phyloP scores from a whole-genome alignment of 805 yeast genomes.

The Candida montana region DNA sequence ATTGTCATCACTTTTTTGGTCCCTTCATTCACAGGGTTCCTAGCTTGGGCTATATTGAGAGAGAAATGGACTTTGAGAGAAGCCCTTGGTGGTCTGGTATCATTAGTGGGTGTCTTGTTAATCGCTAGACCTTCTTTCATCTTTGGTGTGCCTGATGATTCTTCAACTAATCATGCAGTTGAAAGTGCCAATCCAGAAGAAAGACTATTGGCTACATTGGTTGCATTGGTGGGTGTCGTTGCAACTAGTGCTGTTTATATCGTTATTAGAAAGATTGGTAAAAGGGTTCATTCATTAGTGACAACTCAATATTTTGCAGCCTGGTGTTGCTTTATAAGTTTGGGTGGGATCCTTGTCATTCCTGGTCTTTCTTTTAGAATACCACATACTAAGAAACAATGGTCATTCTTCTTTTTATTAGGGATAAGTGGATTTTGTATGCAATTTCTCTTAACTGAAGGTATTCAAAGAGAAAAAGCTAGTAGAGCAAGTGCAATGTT shows the following conservation, averaged over 20 bases:
- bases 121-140: slow-evolving; percentile 78
- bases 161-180: slow-evolving; percentile 28
- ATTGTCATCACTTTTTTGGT: slow-evolving; percentile 72
- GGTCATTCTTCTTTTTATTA: slow-evolving; percentile 55
- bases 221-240: slow-evolving; percentile 61
- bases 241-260: slow-evolving; percentile 71
- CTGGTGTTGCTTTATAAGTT: slow-evolving; percentile 49
- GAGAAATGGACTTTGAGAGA: slow-evolving; percentile 67
- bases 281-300: slow-evolving; percentile 71
- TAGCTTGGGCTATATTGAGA: slow-evolving; percentile 61
- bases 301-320: slow-evolving; percentile 75
- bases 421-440: slow-evolving; percentile 79
- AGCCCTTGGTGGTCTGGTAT: slow-evolving; percentile 59
- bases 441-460: slow-evolving; percentile 77
- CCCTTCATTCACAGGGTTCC: slow-evolving; percentile 70
- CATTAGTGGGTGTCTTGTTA: slow-evolving; percentile 70
- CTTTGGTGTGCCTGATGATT: slow-evolving; percentile 40
- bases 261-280: slow-evolving; percentile 69
- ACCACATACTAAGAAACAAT: slow-evolving; percentile 60
- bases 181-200: slow-evolving; percentile 50
- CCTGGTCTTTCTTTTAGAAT: slow-evolving; percentile 57
- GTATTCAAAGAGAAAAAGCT: slow-evolving; percentile 77
- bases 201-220: slow-evolving; percentile 55
- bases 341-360: slow-evolving; percentile 42
- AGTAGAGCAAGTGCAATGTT: slow-evolving; percentile 69